Conservation (phyloP, 208 protist species). For the Herpetomonas tarakana region DNA sequence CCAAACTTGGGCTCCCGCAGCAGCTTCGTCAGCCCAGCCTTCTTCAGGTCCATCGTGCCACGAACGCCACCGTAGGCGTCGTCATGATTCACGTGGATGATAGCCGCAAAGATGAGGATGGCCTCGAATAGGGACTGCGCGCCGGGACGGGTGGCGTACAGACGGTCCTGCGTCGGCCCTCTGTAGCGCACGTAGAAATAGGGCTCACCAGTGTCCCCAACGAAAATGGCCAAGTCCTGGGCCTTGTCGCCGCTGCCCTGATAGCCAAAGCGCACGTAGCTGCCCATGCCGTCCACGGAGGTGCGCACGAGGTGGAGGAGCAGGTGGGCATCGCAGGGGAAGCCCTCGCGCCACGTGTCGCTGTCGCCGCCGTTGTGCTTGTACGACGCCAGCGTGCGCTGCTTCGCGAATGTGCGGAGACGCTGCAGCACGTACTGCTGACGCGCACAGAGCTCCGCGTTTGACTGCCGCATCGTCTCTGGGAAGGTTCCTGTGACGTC, state of each 20-base stretch:
- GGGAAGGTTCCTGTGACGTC: constrained; percentile 59
- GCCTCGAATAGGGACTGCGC: constrained; percentile 70
- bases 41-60: constrained; percentile 54
- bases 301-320: constrained; percentile 73
- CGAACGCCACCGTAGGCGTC: constrained; percentile 53
- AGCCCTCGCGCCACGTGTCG: constrained; percentile 42
- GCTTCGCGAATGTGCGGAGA: constrained; percentile 43
- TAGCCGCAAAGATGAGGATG: constrained; percentile 53
- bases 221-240: constrained; percentile 49
- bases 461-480: constrained; percentile 7
- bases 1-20: constrained; percentile 2
- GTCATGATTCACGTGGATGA: constrained; percentile 53
- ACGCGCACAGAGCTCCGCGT: constrained; percentile 32
- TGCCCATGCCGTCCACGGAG: constrained; percentile 49
- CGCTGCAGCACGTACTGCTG: constrained; percentile 60
- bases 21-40: constrained; percentile 23
- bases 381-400: constrained; percentile 46
- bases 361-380: constrained; percentile 40
- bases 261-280: constrained; percentile 60
- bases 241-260: constrained; percentile 26
- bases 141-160: constrained; percentile 48
- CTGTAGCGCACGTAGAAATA: constrained; percentile 82
- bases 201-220: constrained; percentile 75
- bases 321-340: constrained; percentile 72
- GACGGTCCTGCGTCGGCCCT: neutral